These are phyloP conservation scores for Fusarium chuoi DNA, from an alignment of 2,329 filamentous ascomycete species.

Conservation along the genomic window DNA sequence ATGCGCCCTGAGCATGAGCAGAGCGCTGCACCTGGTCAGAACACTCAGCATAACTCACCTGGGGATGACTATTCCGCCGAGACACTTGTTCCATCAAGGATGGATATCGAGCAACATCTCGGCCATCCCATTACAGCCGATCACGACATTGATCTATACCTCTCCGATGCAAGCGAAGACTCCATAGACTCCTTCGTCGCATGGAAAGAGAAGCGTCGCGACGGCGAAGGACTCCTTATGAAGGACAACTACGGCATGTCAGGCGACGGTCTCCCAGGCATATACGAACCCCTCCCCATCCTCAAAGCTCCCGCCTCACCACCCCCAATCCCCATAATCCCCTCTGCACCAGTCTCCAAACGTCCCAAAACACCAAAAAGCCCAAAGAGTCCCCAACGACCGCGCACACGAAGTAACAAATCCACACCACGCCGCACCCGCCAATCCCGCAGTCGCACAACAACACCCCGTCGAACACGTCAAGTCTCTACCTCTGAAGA, in stretches of 20 bases:
- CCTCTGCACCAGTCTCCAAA: background rate
- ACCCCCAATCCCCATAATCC: slow-evolving; percentile 5
- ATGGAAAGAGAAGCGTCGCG: slow-evolving; percentile 18
- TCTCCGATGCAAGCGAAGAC: slow-evolving; percentile 42
- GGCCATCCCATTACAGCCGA: background rate
- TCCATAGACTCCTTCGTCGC: slow-evolving; percentile 45
- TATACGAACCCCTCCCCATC: slow-evolving; percentile 40
- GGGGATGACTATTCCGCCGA: slow-evolving; percentile 35
- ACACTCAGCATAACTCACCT: slow-evolving; percentile 11
- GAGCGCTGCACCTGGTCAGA: background rate
- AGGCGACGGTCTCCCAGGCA: slow-evolving; percentile 42
- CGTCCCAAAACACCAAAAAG: slow-evolving; percentile 22
- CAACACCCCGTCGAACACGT: slow-evolving; percentile 1
- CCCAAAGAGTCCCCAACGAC: slow-evolving; percentile 16
- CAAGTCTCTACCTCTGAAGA: slow-evolving; percentile 21
- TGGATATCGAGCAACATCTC: slow-evolving; percentile 9
- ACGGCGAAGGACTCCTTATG: slow-evolving; percentile 43
- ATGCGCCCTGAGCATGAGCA: slow-evolving; percentile 37
- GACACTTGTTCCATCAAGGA: slow-evolving; percentile 21
- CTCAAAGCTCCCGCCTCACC: slow-evolving; percentile 6
- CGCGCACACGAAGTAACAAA: slow-evolving; percentile 20
- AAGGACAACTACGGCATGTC: slow-evolving; percentile 40
- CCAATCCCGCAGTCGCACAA: slow-evolving; percentile 10
- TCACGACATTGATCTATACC: slow-evolving; percentile 14
- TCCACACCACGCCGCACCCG: slow-evolving; percentile 10